A percentile compares a stretch with the other conserved stretches of the same genome.
Conservation (phyloP, 2,329 filamentous ascomycete species). For the Trichoderma sp. region DNA sequence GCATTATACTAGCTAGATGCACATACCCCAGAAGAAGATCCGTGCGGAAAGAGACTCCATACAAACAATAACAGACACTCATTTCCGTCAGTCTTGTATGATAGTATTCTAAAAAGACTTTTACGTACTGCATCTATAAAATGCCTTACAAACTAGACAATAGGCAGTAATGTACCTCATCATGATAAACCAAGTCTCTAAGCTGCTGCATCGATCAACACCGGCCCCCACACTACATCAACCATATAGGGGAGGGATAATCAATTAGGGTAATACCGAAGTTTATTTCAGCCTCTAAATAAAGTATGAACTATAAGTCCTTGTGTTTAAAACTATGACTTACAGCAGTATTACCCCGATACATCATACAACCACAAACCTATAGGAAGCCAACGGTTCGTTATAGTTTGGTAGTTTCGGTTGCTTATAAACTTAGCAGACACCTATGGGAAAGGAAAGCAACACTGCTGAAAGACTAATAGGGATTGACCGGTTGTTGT, state of each 20-base stretch:
- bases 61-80: background rate
- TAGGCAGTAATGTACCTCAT: background rate
- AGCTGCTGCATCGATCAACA: background rate
- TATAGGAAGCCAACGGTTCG: too few species aligned
- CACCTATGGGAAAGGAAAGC: too few species aligned
- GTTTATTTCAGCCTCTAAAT: too few species aligned
- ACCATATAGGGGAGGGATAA: background rate
- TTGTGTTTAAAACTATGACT: too few species aligned
- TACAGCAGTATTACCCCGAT: too few species aligned
- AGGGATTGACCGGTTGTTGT: too few species aligned
- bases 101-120: background rate
- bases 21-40: background rate
- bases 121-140: background rate
- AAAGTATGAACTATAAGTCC: too few species aligned
- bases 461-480: too few species aligned
- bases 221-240: background rate
- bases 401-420: too few species aligned
- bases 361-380: too few species aligned
- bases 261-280: too few species aligned
- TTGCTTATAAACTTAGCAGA: too few species aligned
- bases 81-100: background rate
- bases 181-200: background rate
- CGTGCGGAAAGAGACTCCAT: background rate
- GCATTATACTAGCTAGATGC: background rate
- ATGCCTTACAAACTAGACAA: background rate